Percentiles rank a stretch among this genome's conserved stretches.
Evolutionary conservation across 371 early-diverging fungal genomes (phyloP).

Genomic region (Mortierella polycephala): DNA sequence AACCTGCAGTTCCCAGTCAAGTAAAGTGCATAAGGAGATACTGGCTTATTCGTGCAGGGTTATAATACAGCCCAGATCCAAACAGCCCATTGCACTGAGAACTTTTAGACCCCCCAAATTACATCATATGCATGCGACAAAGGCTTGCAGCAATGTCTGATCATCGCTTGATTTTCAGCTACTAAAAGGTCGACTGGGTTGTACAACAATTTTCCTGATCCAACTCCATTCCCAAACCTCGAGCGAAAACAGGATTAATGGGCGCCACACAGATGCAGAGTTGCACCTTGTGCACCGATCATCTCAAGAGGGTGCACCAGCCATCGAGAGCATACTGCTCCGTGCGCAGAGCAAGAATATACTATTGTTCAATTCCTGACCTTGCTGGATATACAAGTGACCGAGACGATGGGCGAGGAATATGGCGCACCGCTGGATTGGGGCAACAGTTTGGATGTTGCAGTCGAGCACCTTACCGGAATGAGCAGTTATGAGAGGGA

Average conservation of each 20-base stretch:
- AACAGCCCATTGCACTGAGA: conserved; percentile 15
- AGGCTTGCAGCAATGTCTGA: conserved; percentile 26
- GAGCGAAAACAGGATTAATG: conserved; percentile 56
- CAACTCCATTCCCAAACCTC: conserved; percentile 63
- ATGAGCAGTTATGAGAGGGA: too few relatives aligned
- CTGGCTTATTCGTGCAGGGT: too few relatives aligned
- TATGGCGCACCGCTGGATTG: background rate
- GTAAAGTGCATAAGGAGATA: too few relatives aligned
- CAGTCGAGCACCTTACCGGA: too few relatives aligned
- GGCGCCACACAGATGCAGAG: conserved; percentile 46
- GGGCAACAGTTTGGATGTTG: background rate
- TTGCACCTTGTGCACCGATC: conserved; percentile 56
- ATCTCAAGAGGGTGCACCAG: conserved; percentile 13
- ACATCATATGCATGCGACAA: conserved; percentile 31
- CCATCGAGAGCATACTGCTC: conserved; percentile 53
- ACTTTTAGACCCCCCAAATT: conserved; percentile 11
- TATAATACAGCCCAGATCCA: conserved; percentile 8
- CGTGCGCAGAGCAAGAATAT: conserved; percentile 11
- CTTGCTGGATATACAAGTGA: conserved; percentile 5
- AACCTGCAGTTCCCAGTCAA: too few relatives aligned
- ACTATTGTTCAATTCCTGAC: conserved; percentile 26
- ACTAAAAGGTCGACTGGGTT: conserved; percentile 18
- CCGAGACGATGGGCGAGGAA: background rate
- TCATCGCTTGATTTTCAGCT: background rate
- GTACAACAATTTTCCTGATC: conserved; percentile 15